phyloP scores from a whole-genome alignment of 176 grass and related monocot species.

The Neostapfia colusana region DNA sequence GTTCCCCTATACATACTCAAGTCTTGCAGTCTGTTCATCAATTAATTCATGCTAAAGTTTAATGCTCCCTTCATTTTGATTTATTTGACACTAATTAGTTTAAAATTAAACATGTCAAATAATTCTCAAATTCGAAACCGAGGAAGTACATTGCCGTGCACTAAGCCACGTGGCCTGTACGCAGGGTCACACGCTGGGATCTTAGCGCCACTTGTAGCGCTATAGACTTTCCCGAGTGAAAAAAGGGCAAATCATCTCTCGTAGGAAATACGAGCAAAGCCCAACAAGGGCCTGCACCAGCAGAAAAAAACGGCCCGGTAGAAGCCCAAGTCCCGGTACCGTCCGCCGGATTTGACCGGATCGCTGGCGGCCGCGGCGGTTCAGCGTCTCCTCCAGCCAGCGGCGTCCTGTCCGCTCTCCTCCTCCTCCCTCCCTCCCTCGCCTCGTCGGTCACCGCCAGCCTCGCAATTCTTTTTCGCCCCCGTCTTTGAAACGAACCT shows the following conservation, averaged over 20 bases:
- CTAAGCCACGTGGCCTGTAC: too few relatives aligned
- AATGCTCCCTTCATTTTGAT: too few relatives aligned
- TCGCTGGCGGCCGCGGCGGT: constrained; percentile 10
- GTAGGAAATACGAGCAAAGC: neutral
- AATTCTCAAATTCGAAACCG: too few relatives aligned
- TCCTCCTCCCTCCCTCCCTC: neutral
- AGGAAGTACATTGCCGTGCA: too few relatives aligned
- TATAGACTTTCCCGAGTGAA: neutral
- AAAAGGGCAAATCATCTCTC: neutral
- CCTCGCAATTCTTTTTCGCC: constrained; percentile 34
- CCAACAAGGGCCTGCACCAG: neutral
- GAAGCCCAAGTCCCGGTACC: neutral
- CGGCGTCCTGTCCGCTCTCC: neutral
- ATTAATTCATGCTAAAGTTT: too few relatives aligned
- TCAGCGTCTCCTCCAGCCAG: constrained; percentile 9
- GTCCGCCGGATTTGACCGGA: constrained; percentile 31
- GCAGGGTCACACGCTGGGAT: too few relatives aligned
- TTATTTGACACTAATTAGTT: too few relatives aligned
- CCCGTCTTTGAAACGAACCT: constrained; percentile 56
- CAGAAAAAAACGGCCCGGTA: neutral
- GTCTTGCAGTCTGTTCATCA: too few relatives aligned
- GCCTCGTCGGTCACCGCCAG: constrained; percentile 11
- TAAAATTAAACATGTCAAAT: too few relatives aligned
- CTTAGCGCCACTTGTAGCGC: too few relatives aligned
- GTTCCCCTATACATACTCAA: too few relatives aligned